A percentile compares a stretch with the other conserved stretches of the same genome.
phyloP scores from a whole-genome alignment of 495 filamentous ascomycete species.

The Endocarpon pusillum region DNA sequence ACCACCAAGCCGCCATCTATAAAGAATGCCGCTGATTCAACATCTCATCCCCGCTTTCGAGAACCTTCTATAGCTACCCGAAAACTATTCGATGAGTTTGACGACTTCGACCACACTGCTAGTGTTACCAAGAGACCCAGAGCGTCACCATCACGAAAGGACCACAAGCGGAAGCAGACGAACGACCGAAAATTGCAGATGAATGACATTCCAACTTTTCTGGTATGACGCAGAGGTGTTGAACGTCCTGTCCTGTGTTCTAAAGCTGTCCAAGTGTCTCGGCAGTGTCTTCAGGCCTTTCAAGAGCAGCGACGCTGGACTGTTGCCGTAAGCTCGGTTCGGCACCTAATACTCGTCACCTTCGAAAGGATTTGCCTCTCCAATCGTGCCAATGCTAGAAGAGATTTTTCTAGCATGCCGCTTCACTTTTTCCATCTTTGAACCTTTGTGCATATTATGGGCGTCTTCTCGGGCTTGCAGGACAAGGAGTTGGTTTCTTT shows the following conservation, averaged over 20 bases:
- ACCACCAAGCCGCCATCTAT: too few species aligned
- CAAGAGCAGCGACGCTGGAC: neutral
- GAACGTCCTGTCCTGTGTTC: too few species aligned
- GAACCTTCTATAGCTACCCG: too few species aligned
- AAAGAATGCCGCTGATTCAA: too few species aligned
- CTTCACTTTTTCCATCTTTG: slow-evolving; percentile 18
- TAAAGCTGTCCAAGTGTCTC: too few species aligned
- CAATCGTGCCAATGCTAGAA: slow-evolving; percentile 8
- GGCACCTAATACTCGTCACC: slow-evolving; percentile 7
- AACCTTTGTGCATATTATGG: slow-evolving; percentile 14
- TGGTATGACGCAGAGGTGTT: slow-evolving; percentile 17
- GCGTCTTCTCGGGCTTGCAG: slow-evolving; percentile 17
- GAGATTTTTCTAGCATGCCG: slow-evolving; percentile 20
- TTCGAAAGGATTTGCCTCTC: neutral
- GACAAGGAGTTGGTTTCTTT: slow-evolving; percentile 18
- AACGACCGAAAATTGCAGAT: slow-evolving; percentile 19
- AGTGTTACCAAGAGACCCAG: slow-evolving; percentile 20
- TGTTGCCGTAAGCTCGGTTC: slow-evolving; percentile 1
- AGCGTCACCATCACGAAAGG: slow-evolving; percentile 5
- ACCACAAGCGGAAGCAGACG: slow-evolving; percentile 5
- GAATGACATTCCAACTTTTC: slow-evolving; percentile 30
- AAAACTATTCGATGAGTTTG: slow-evolving; percentile 26
- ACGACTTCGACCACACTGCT: slow-evolving; percentile 16
- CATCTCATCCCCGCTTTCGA: too few species aligned
- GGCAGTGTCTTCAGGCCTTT: too few species aligned